Conservation (phyloP, 2,329 filamentous ascomycete species). For the Alternaria postmessia region DNA sequence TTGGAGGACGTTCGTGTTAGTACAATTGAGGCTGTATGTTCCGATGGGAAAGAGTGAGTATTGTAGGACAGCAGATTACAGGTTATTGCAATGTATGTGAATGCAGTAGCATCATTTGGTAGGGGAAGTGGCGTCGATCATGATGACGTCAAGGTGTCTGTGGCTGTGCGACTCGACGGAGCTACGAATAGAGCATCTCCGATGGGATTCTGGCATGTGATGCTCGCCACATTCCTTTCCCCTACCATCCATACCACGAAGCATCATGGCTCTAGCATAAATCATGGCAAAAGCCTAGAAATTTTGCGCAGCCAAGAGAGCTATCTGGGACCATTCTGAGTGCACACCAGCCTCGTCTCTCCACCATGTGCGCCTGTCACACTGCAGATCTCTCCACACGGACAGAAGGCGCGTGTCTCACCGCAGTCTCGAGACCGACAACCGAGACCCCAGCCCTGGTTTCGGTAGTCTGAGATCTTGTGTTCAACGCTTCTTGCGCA, state of each 20-base stretch:
- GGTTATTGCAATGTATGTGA: not conserved
- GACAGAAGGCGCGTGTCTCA: conserved; percentile 16
- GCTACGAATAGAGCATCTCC: not conserved
- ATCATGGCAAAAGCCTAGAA: not conserved
- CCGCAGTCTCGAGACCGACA: conserved; percentile 17
- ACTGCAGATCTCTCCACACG: conserved; percentile 15
- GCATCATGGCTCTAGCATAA: not conserved
- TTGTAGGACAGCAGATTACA: not conserved
- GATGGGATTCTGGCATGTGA: conserved; percentile 7
- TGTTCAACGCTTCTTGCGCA: conserved; percentile 7
- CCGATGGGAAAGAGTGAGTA: not conserved
- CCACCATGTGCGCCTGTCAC: conserved; percentile 27
- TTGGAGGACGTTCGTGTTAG: not conserved
- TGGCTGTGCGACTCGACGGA: conserved; percentile 4
- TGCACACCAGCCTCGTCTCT: conserved; percentile 14
- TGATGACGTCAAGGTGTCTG: conserved; percentile 14
- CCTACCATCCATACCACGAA: not conserved
- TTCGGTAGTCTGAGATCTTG: conserved; percentile 19
- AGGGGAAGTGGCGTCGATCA: not conserved
- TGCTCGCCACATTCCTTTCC: not conserved
- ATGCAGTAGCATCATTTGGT: not conserved
- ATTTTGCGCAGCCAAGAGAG: not conserved
- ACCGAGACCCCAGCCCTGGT: conserved; percentile 11
- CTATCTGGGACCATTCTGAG: not conserved
- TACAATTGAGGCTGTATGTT: not conserved